Evolutionary conservation across 306 rosid species (phyloP).

Genomic region (Lathyrus tuberosus): DNA sequence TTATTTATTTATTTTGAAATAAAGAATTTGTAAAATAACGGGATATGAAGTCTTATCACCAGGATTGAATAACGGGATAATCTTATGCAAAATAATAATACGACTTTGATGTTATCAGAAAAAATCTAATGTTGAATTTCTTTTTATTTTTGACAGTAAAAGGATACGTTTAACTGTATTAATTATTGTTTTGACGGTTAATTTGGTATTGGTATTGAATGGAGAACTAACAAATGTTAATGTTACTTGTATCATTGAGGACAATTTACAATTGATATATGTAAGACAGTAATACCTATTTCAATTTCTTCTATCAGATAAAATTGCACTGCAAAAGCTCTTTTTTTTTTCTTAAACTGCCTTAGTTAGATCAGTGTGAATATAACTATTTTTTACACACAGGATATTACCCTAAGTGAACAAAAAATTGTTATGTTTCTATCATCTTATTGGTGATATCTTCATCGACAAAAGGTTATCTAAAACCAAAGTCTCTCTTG

Average conservation of each 20-base stretch:
- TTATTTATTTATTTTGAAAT: too few species aligned
- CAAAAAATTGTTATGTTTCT: slow-evolving; percentile 24
- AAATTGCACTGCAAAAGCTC: background rate
- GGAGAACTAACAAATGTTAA: too few species aligned
- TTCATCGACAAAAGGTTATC: slow-evolving; percentile 58
- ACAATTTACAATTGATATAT: background rate
- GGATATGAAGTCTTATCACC: background rate
- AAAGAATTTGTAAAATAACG: too few species aligned
- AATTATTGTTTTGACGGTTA: too few species aligned
- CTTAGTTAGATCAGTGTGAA: background rate
- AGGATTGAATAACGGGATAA: background rate
- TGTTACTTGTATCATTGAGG: too few species aligned
- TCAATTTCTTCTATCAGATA: background rate
- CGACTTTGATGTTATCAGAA: background rate
- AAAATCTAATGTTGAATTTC: too few species aligned
- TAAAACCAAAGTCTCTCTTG: slow-evolving; percentile 45
- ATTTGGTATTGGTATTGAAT: too few species aligned
- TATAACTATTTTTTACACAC: background rate
- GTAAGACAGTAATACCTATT: background rate
- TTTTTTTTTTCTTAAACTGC: too few species aligned
- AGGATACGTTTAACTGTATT: too few species aligned
- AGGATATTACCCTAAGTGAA: background rate
- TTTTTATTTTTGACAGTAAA: too few species aligned
- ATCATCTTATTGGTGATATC: slow-evolving; percentile 65
- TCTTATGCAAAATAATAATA: background rate